phyloP scores from a whole-genome alignment of 352 stramenopile genomes.

The Phytophthora megakarya region DNA sequence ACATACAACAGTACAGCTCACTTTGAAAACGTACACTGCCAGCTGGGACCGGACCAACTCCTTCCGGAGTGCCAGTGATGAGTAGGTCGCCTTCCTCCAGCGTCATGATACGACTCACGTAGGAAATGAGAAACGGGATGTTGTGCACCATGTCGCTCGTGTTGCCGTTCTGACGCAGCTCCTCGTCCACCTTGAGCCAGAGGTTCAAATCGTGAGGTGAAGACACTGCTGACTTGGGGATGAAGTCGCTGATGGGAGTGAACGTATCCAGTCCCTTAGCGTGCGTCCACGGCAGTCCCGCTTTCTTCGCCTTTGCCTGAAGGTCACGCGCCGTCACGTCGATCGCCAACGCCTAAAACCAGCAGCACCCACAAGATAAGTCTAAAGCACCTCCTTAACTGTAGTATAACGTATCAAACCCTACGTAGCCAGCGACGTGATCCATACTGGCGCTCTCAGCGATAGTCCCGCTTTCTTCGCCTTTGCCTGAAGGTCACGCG shows the following conservation, averaged over 20 bases:
- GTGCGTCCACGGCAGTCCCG: constrained; percentile 72
- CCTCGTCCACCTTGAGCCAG: constrained; percentile 84
- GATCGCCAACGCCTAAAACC: constrained; percentile 65
- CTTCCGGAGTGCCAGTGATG: constrained; percentile 84
- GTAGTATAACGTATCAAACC: constrained; percentile 87
- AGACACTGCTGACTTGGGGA: constrained; percentile 64
- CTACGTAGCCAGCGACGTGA: too few relatives aligned
- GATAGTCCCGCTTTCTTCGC: constrained; percentile 77
- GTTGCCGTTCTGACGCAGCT: constrained; percentile 72
- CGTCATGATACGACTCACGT: constrained; percentile 86
- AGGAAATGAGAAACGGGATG: constrained; percentile 75
- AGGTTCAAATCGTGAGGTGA: constrained; percentile 73
- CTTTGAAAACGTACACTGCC: constrained; percentile 52
- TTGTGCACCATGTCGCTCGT: constrained; percentile 84
- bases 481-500: constrained; percentile 74
- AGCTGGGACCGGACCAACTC: constrained; percentile 64
- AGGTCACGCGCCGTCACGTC: constrained; percentile 84
- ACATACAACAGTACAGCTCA: neutral
- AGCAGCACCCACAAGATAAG: neutral
- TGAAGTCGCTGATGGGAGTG: constrained; percentile 81
- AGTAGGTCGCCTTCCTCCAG: constrained; percentile 86
- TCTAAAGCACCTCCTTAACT: too few relatives aligned
- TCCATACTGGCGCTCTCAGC: constrained; percentile 80
- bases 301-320: constrained; percentile 80
- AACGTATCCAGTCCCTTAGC: constrained; percentile 85